These are phyloP conservation scores for Daedaleopsis nitida DNA, from an alignment of 768 basidiomycete genomes.

Conservation along the genomic window DNA sequence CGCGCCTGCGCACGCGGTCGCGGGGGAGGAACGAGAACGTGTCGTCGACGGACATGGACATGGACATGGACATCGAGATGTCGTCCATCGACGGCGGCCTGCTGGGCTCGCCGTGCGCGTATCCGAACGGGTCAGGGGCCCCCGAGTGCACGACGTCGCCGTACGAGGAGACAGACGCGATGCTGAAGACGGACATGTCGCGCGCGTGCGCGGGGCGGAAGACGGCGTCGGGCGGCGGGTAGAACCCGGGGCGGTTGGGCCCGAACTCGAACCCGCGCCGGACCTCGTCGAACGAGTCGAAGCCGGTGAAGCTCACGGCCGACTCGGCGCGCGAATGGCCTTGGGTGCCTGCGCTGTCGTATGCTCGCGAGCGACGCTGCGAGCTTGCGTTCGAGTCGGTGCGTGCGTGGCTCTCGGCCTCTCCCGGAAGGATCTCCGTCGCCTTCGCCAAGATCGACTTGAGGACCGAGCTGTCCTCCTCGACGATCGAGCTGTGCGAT, in stretches of 20 bases:
- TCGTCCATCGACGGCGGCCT: constrained; percentile 59
- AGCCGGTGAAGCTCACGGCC: constrained; percentile 65
- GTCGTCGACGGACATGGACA: constrained; percentile 60
- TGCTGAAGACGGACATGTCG: constrained; percentile 67
- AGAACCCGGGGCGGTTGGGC: constrained; percentile 63
- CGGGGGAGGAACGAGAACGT: constrained; percentile 65
- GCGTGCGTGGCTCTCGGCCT: constrained; percentile 34
- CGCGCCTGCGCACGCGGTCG: constrained; percentile 48
- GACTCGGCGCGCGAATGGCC: constrained; percentile 45
- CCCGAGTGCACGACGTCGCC: constrained; percentile 68
- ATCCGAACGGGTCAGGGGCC: constrained; percentile 73
- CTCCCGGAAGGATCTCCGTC: constrained; percentile 23
- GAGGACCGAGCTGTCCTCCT: constrained; percentile 33
- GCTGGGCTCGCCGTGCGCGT: constrained; percentile 47
- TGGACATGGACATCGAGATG: constrained; percentile 42
- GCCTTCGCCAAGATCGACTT: constrained; percentile 30
- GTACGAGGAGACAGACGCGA: constrained; percentile 80
- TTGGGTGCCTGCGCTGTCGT: constrained; percentile 40
- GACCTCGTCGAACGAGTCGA: constrained; percentile 80
- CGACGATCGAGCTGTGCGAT: constrained; percentile 42
- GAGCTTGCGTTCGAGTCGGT: constrained; percentile 48
- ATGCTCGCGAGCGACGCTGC: constrained; percentile 32
- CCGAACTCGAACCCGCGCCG: constrained; percentile 77
- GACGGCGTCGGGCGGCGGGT: constrained; percentile 49
- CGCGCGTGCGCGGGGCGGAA: constrained; percentile 38